Percentiles rank a stretch among this genome's conserved stretches.
These are phyloP conservation scores for Puccinia polysora DNA, from an alignment of 1,284 basidiomycete genomes.

Conservation along the genomic window DNA sequence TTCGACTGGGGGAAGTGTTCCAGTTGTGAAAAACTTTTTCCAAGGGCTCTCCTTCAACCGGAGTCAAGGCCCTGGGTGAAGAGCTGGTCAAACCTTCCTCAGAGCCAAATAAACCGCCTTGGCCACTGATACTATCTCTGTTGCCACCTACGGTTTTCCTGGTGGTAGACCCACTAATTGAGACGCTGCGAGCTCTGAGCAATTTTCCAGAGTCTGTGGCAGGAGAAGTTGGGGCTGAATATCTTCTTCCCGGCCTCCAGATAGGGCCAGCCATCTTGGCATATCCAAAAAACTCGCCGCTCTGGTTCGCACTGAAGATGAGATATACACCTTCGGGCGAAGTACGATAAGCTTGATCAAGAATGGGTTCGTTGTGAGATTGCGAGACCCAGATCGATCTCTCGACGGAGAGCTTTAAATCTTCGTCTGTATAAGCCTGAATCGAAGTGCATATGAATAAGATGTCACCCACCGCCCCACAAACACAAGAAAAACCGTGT, in stretches of 20 bases:
- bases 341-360: slow-evolving; percentile 46
- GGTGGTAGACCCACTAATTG: neutral
- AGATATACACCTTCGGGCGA: slow-evolving; percentile 42
- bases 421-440: slow-evolving; percentile 40
- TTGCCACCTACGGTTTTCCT: too few species aligned
- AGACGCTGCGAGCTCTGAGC: neutral
- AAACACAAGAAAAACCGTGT: too few species aligned
- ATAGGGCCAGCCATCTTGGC: slow-evolving; percentile 34
- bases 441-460: neutral
- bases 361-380: slow-evolving; percentile 43
- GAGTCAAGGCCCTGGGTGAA: neutral
- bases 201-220: neutral
- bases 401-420: slow-evolving; percentile 41
- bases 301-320: slow-evolving; percentile 46
- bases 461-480: too few species aligned
- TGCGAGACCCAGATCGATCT: slow-evolving; percentile 43
- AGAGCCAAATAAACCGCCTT: too few species aligned
- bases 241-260: neutral
- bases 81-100: neutral
- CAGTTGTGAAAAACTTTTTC: neutral
- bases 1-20: too few species aligned
- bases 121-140: too few species aligned
- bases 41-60: neutral
- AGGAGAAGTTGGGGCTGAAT: neutral
- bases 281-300: slow-evolving; percentile 44